Evolutionary conservation across 1,284 basidiomycete species (phyloP).

Genomic region (Spongispora temasekensis): DNA sequence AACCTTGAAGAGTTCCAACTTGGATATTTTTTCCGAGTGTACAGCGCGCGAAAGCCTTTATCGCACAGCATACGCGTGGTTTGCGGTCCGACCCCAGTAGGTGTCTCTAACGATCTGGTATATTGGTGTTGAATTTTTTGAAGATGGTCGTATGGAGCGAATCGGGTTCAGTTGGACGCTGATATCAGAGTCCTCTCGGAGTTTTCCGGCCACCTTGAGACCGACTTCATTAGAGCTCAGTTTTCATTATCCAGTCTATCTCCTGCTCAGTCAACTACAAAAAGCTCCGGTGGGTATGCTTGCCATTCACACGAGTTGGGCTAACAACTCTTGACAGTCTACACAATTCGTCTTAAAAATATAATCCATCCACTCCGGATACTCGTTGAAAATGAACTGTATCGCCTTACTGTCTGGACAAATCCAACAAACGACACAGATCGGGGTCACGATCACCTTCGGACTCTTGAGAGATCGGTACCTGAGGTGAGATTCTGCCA

Average conservation of each 20-base stretch:
- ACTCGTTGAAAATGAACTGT: slow-evolving; percentile 90
- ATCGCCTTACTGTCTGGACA: slow-evolving; percentile 85
- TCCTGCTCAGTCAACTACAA: slow-evolving; percentile 48
- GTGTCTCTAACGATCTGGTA: slow-evolving; percentile 28
- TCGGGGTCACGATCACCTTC: slow-evolving; percentile 62
- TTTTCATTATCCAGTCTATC: slow-evolving; percentile 72
- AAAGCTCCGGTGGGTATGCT: slow-evolving; percentile 45
- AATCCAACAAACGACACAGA: slow-evolving; percentile 83
- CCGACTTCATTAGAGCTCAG: slow-evolving; percentile 69
- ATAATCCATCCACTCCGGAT: slow-evolving; percentile 76
- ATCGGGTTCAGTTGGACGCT: slow-evolving; percentile 85
- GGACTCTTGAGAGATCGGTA: slow-evolving; percentile 59
- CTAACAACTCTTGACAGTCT: slow-evolving; percentile 48
- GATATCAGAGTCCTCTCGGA: slow-evolving; percentile 89
- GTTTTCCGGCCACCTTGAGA: slow-evolving; percentile 76
- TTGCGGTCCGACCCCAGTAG: slow-evolving; percentile 85
- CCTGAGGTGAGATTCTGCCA: slow-evolving; percentile 51
- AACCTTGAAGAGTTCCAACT: slow-evolving; percentile 82
- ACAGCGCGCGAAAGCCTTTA: slow-evolving; percentile 79
- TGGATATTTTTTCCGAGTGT: slow-evolving; percentile 86
- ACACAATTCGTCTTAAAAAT: slow-evolving; percentile 57
- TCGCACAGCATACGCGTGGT: slow-evolving; percentile 87
- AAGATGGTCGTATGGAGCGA: slow-evolving; percentile 95
- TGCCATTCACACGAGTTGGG: background rate
- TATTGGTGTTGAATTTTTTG: slow-evolving; percentile 5